Evolutionary conservation across 345 rosid species (phyloP), one percentile per base, ranked within the genome.

Genomic region (Physaria fendleri): DNA sequence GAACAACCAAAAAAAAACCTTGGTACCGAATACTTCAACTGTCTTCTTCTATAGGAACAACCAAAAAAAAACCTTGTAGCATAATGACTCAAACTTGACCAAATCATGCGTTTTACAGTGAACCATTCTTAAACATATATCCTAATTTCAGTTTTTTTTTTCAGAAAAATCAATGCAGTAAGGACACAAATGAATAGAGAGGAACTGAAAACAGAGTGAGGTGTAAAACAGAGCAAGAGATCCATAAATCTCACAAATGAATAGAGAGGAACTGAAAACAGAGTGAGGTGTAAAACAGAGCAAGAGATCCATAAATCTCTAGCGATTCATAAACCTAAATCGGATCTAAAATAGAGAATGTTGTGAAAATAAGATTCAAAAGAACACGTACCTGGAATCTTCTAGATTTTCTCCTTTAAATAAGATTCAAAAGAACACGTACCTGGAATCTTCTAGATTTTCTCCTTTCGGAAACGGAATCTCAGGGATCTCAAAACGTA

Each of bases 1-100:
- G 62, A 28, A 28, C 27, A 66, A 12, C 25, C 17, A 47, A 34
- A 1, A 49, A 29, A 32, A 47, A n/a, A 2, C 12, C 62, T 57
- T n/a, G n/a, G 58, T 69, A 69, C 64, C 68, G 62, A 69, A 21
- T 32, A 30, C 39, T 54, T 28, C 43, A 52, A 66, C 65, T 32
- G 59, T 15, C 38, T 43, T 57, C 22, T 40, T 27, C 46, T 58
- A 27, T 18, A 56, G 42, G 62, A n/a, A 28, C 27, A 66, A 60
- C 73, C 73, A 62, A 68, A 66, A 59, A 44, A 42, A 59, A 53
- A 39, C 17, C 30, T 12, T 23, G 11, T 59, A 35, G 10, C 55
- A 34, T 18, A 45, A 38, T 37, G 40, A 56, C 41, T 55, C 54
- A 39, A 10, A 29, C 8, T 21, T 56, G 62, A 18, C 28, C 57